These are phyloP conservation scores for Rhizopogon roseolus DNA, from an alignment of 768 basidiomycete genomes.

Conservation along the genomic window DNA sequence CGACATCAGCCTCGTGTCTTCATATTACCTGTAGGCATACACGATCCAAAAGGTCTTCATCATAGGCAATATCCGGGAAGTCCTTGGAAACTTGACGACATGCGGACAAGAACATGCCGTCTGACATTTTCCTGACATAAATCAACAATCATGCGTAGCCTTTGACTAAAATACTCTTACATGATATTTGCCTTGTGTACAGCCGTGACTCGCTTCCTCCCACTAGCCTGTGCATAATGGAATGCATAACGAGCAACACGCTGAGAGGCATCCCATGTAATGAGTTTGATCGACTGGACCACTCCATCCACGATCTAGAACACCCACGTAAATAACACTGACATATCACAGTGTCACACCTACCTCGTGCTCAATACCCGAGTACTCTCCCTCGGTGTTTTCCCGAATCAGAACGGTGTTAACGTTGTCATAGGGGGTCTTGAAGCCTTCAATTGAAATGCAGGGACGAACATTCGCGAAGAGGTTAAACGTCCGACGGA, in stretches of 20 bases:
- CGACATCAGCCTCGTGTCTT: background rate
- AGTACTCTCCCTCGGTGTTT: constrained; percentile 99
- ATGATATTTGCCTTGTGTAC: constrained; percentile 99
- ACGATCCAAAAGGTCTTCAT: constrained; percentile 95
- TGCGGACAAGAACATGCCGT: constrained; percentile 98
- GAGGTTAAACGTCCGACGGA: constrained; percentile 95
- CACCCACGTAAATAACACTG: constrained; percentile 8
- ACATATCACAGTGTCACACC: constrained; percentile 8
- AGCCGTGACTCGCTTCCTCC: constrained; percentile 90
- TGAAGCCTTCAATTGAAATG: constrained; percentile 91
- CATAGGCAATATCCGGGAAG: constrained; percentile 89
- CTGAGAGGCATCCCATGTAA: constrained; percentile 98
- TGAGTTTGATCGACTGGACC: constrained; percentile 98
- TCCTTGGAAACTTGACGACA: constrained; percentile 95
- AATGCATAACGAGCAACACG: constrained; percentile 98
- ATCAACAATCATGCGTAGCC: constrained; percentile 9
- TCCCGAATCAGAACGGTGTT: constrained; percentile 98
- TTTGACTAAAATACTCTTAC: constrained; percentile 37
- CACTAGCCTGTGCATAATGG: constrained; percentile 88
- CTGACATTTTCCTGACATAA: constrained; percentile 91
- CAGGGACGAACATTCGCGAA: constrained; percentile 99
- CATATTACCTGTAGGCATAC: constrained; percentile 80
- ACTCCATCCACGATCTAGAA: constrained; percentile 91
- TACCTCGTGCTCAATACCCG: constrained; percentile 99
- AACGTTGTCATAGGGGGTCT: constrained; percentile 97